Percentiles rank a stretch among this genome's conserved stretches.
phyloP scores from a whole-genome alignment of 192 early-diverging fungal species.

The Martensiomyces pterosporus region DNA sequence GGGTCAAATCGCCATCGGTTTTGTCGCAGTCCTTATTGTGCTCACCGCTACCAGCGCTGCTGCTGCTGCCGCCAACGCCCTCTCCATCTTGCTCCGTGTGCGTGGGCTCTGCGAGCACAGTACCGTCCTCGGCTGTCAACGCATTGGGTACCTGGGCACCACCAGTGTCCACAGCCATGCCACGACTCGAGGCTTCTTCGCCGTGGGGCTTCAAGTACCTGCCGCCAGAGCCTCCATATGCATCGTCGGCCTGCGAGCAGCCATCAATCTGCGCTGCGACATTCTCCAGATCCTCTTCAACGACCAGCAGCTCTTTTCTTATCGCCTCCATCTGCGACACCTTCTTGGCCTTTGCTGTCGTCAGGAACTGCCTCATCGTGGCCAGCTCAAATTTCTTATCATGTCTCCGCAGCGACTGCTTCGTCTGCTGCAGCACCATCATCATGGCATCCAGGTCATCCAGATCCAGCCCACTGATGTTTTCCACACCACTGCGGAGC shows the following conservation, averaged over 20 bases:
- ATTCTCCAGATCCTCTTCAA: constrained; percentile 42
- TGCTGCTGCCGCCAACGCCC: too few relatives aligned
- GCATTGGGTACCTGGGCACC: constrained; percentile 41
- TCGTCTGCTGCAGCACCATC: constrained; percentile 57
- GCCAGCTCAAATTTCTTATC: constrained; percentile 58
- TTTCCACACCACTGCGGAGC: constrained; percentile 33
- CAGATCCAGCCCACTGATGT: constrained; percentile 21
- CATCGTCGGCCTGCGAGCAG: constrained; percentile 8
- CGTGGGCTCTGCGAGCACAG: neutral
- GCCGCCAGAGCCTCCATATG: constrained; percentile 1
- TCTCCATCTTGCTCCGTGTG: too few relatives aligned
- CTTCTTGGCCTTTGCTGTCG: constrained; percentile 57
- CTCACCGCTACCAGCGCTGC: neutral
- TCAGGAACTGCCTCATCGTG: constrained; percentile 62
- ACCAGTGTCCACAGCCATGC: too few relatives aligned
- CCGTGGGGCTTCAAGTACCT: constrained; percentile 4
- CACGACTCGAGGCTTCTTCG: constrained; percentile 7
- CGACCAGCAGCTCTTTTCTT: constrained; percentile 37
- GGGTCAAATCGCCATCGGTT: too few relatives aligned
- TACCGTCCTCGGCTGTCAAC: constrained; percentile 4
- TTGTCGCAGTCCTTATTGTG: too few relatives aligned
- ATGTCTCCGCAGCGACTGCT: constrained; percentile 53
- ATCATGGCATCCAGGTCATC: constrained; percentile 65
- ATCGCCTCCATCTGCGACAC: constrained; percentile 45
- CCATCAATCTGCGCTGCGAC: constrained; percentile 42